These are phyloP conservation scores for Monilinia fructigena DNA, from an alignment of 2,329 filamentous ascomycete species.

Conservation along the genomic window DNA sequence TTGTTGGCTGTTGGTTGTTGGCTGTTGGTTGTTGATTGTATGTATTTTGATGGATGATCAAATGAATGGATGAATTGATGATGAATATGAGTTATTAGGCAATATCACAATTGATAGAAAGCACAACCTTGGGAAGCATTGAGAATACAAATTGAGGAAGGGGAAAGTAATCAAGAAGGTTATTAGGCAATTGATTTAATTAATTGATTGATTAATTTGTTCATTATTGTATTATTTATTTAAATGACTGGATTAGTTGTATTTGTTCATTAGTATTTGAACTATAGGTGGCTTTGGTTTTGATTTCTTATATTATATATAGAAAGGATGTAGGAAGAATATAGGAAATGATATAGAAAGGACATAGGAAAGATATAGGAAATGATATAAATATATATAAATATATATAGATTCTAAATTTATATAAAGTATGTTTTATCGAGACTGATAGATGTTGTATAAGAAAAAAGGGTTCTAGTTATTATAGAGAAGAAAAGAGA, in stretches of 20 bases:
- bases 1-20: not conserved
- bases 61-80: constrained; percentile 1
- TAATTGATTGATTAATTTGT: constrained; percentile 1
- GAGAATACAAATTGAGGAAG: not conserved
- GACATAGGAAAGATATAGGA: too few species aligned
- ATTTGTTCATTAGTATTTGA: not conserved
- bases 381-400: too few species aligned
- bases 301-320: not conserved
- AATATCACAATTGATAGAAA: constrained; percentile 3
- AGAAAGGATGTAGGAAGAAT: not conserved
- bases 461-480: too few species aligned
- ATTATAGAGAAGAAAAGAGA: not conserved
- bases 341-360: too few species aligned
- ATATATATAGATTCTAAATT: too few species aligned
- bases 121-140: not conserved
- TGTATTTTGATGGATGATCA: too few species aligned
- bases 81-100: not conserved
- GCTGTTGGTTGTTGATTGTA: not conserved
- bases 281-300: not conserved
- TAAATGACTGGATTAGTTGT: constrained; percentile 10
- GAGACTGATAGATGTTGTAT: too few species aligned
- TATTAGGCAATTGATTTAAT: constrained; percentile 5
- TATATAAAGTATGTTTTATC: too few species aligned
- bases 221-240: not conserved
- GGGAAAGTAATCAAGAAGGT: not conserved